Evolutionary conservation across 2,329 filamentous ascomycete genomes (phyloP).

Genomic region (Penicillium griseofulvum): DNA sequence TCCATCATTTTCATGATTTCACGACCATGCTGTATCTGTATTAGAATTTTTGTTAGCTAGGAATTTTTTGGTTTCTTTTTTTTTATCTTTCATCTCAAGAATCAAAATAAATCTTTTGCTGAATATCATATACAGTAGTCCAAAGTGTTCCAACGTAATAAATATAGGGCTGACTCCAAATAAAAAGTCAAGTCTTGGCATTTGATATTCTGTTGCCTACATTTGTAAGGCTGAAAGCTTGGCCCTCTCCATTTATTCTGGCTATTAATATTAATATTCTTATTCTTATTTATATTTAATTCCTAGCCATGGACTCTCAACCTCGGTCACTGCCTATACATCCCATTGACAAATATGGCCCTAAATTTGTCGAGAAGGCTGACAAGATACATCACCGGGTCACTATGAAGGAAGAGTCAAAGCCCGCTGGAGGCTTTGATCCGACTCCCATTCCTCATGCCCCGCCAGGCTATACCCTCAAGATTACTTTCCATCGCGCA

Average conservation of each 20-base stretch:
- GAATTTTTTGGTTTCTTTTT: too few species aligned
- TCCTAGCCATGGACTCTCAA: neutral
- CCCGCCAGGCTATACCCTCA: slow-evolving; percentile 77
- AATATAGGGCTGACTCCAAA: too few species aligned
- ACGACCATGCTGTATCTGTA: too few species aligned
- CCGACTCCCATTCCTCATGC: slow-evolving; percentile 71
- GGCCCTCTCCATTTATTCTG: neutral
- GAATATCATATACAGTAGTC: too few species aligned
- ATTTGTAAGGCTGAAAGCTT: slow-evolving; percentile 23
- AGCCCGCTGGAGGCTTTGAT: slow-evolving; percentile 76
- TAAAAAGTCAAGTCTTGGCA: too few species aligned
- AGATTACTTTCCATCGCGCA: slow-evolving; percentile 79
- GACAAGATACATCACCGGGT: slow-evolving; percentile 40
- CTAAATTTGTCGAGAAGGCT: slow-evolving; percentile 41
- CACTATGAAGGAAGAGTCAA: slow-evolving; percentile 22
- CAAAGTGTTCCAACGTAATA: too few species aligned
- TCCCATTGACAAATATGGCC: slow-evolving; percentile 35
- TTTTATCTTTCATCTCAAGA: too few species aligned
- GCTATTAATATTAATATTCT: neutral
- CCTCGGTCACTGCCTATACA: slow-evolving; percentile 22
- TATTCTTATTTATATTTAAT: neutral
- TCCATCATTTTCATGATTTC: too few species aligned
- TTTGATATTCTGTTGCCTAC: too few species aligned
- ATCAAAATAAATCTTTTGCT: too few species aligned
- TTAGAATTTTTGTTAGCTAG: too few species aligned